phyloP scores from a whole-genome alignment of 2,329 filamentous ascomycete genomes.

The Fusarium hostae region DNA sequence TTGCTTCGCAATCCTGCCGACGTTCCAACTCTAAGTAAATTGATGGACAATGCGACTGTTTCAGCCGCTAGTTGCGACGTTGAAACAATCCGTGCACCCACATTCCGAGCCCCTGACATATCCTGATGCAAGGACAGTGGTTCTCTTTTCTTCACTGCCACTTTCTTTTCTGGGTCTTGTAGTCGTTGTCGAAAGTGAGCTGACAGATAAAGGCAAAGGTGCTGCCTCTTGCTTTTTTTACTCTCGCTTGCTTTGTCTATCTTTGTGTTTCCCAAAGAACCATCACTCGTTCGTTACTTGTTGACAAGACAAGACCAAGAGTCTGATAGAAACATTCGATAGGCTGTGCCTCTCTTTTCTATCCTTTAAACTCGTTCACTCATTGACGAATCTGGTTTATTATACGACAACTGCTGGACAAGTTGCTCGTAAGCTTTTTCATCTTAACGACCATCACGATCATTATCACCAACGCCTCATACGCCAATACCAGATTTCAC shows the following conservation, averaged over 20 bases:
- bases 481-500: neutral
- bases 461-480: slow-evolving; percentile 2
- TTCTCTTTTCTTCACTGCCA: neutral
- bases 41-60: slow-evolving; percentile 31
- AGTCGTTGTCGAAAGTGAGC: neutral
- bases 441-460: neutral
- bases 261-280: slow-evolving; percentile 26
- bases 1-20: slow-evolving; percentile 16
- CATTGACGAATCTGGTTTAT: slow-evolving; percentile 8
- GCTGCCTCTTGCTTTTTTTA: neutral
- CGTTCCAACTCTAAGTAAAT: slow-evolving; percentile 9
- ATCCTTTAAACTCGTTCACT: slow-evolving; percentile 17
- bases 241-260: slow-evolving; percentile 5
- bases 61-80: slow-evolving; percentile 39
- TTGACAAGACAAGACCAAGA: slow-evolving; percentile 14
- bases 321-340: slow-evolving; percentile 16
- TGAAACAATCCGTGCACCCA: slow-evolving; percentile 43
- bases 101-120: slow-evolving; percentile 29
- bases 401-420: slow-evolving; percentile 40
- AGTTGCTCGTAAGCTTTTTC: slow-evolving; percentile 26
- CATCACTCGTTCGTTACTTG: slow-evolving; percentile 24
- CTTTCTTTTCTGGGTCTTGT: slow-evolving; percentile 18
- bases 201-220: slow-evolving; percentile 22
- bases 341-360: slow-evolving; percentile 41
- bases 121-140: slow-evolving; percentile 33